phyloP scores from a whole-genome alignment of 768 basidiomycete species.

The Russula sp. region DNA sequence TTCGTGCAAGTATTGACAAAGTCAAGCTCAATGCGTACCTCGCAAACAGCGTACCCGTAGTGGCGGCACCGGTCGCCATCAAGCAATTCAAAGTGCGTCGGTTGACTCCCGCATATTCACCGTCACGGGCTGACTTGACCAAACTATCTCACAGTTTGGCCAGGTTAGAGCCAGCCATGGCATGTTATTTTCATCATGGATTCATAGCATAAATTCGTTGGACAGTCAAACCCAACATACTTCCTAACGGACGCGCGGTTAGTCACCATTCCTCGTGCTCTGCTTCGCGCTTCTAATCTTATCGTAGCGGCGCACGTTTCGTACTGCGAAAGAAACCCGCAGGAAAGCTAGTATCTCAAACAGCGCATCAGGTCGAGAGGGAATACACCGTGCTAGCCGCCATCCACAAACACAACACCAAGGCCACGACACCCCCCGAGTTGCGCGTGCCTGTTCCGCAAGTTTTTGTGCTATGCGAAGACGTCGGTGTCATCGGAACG shows the following conservation, averaged over 20 bases:
- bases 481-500: conserved; percentile 70
- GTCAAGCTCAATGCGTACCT: conserved; percentile 62
- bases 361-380: conserved; percentile 92
- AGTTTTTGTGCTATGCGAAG: conserved; percentile 78
- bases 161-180: conserved; percentile 50
- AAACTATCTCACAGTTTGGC: conserved; percentile 53
- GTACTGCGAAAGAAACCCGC: conserved; percentile 93
- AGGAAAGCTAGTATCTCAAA: conserved; percentile 78
- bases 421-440: conserved; percentile 39
- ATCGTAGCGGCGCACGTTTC: conserved; percentile 44
- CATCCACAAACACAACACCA: conserved; percentile 64
- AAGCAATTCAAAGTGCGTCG: conserved; percentile 86
- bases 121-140: not conserved
- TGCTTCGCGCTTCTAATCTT: not conserved
- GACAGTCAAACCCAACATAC: conserved; percentile 92
- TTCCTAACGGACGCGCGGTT: conserved; percentile 76
- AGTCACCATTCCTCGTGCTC: conserved; percentile 19
- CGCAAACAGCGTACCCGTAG: conserved; percentile 40
- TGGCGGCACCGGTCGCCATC: conserved; percentile 61
- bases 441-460: conserved; percentile 75
- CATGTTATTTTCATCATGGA: too few relatives aligned
- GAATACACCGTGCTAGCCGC: conserved; percentile 80
- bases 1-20: conserved; percentile 64
- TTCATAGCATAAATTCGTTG: not conserved
- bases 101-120: not conserved